These are phyloP conservation scores for Eucalyptus lansdowneana DNA, from an alignment of 345 rosid species.

Conservation along the genomic window DNA sequence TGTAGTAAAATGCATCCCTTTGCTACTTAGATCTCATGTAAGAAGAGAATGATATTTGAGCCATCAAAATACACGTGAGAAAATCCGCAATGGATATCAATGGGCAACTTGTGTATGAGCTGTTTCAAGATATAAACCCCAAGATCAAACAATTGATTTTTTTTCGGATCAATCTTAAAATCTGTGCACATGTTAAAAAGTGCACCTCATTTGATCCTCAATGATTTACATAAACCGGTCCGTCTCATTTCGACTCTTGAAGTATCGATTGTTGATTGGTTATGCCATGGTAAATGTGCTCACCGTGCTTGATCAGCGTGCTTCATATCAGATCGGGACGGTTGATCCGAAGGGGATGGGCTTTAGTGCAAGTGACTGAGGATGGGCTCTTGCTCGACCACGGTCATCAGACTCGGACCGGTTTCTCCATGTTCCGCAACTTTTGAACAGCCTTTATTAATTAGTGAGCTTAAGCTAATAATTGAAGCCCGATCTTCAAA, in stretches of 20 bases:
- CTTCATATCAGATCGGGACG: not conserved
- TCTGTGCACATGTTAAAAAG: not conserved
- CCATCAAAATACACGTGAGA: not conserved
- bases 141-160: not conserved
- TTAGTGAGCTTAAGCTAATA: not conserved
- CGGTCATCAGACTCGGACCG: not conserved
- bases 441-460: not conserved
- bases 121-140: not conserved
- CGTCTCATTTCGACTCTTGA: not conserved
- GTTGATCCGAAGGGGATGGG: not conserved
- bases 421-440: not conserved
- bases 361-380: not conserved
- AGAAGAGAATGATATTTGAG: rapidly evolving
- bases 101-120: not conserved
- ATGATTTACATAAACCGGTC: not conserved
- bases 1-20: not conserved
- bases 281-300: not conserved
- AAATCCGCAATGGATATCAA: not conserved
- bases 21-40: not conserved
- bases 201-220: not conserved
- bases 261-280: not conserved
- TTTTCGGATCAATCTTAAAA: not conserved
- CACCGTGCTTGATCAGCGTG: not conserved
- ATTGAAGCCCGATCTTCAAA: not conserved
- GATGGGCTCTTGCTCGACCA: not conserved